These are phyloP conservation scores for Periconia macrospinosa DNA, from an alignment of 2,329 filamentous ascomycete species.

Conservation along the genomic window DNA sequence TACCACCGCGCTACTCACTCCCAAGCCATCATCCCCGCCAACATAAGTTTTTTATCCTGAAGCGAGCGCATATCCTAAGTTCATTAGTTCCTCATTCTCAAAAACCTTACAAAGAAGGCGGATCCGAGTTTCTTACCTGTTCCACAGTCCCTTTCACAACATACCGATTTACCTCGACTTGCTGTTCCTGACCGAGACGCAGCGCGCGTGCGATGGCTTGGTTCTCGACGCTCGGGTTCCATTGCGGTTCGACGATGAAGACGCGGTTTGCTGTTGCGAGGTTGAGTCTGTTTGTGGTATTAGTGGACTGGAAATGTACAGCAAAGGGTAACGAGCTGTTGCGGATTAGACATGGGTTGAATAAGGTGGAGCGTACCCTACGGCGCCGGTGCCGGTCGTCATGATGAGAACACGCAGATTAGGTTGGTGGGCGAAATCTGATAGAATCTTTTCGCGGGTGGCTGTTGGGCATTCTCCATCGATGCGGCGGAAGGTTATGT, in stretches of 20 bases:
- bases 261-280: constrained; percentile 53
- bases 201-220: constrained; percentile 56
- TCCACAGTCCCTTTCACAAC: constrained; percentile 49
- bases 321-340: not conserved
- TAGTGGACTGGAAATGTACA: not conserved
- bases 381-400: constrained; percentile 56
- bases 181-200: constrained; percentile 49
- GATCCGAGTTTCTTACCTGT: constrained; percentile 37
- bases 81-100: constrained; percentile 6
- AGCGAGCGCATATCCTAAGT: constrained; percentile 39
- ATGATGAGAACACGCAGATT: constrained; percentile 51
- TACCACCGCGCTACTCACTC: not conserved
- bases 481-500: constrained; percentile 41
- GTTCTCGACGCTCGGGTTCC: constrained; percentile 57
- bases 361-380: constrained; percentile 51
- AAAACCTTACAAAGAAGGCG: not conserved
- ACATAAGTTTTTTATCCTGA: constrained; percentile 36
- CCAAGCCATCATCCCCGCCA: constrained; percentile 13
- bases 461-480: constrained; percentile 48
- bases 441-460: constrained; percentile 43
- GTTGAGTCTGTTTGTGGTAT: constrained; percentile 45
- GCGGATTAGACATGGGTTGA: no score
- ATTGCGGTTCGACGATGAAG: constrained; percentile 58
- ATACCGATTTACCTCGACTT: constrained; percentile 52
- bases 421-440: constrained; percentile 38